A percentile compares a stretch with the other conserved stretches of the same genome.
Conservation (phyloP, 1,139 yeast genomes). For the Zygoascus sp. region DNA sequence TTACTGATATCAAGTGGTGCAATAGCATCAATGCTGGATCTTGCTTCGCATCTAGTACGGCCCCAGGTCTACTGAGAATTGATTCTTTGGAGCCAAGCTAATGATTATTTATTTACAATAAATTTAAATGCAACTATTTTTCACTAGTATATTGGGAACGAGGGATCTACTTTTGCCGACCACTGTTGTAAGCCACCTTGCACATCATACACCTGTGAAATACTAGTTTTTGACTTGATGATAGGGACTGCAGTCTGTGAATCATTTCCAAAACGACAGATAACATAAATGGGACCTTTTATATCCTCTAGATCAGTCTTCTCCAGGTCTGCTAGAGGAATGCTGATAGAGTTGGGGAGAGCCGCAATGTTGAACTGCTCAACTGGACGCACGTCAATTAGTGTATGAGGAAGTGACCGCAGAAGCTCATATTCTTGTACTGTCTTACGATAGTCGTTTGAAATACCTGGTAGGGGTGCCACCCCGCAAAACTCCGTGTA, state of each 20-base stretch:
- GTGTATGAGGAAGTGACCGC: slow-evolving; percentile 25
- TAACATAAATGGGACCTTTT: slow-evolving; percentile 38
- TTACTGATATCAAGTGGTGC: slow-evolving; percentile 61
- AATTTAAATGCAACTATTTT: background rate
- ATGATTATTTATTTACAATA: background rate
- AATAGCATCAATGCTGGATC: slow-evolving; percentile 50
- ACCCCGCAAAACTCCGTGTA: slow-evolving; percentile 75
- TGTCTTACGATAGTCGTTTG: slow-evolving; percentile 45
- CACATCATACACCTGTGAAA: slow-evolving; percentile 54
- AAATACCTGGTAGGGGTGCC: slow-evolving; percentile 36
- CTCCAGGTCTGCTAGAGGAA: slow-evolving; percentile 30
- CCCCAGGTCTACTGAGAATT: slow-evolving; percentile 61
- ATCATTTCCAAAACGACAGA: slow-evolving; percentile 90
- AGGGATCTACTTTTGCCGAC: slow-evolving; percentile 56
- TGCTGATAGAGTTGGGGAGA: slow-evolving; percentile 55
- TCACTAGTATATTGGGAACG: slow-evolving; percentile 61
- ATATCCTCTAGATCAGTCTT: slow-evolving; percentile 13
- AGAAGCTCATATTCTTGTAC: slow-evolving; percentile 39
- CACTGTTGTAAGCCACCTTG: slow-evolving; percentile 75
- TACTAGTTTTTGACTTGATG: slow-evolving; percentile 48
- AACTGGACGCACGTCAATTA: slow-evolving; percentile 77
- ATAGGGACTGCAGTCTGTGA: slow-evolving; percentile 70
- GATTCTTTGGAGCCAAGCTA: slow-evolving; percentile 35
- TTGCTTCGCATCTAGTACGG: slow-evolving; percentile 61
- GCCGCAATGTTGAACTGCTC: slow-evolving; percentile 70